Percentiles rank a stretch among this genome's conserved stretches.
Evolutionary conservation across 768 basidiomycete species (phyloP).

Genomic region (Lanmaoa rubissima): DNA sequence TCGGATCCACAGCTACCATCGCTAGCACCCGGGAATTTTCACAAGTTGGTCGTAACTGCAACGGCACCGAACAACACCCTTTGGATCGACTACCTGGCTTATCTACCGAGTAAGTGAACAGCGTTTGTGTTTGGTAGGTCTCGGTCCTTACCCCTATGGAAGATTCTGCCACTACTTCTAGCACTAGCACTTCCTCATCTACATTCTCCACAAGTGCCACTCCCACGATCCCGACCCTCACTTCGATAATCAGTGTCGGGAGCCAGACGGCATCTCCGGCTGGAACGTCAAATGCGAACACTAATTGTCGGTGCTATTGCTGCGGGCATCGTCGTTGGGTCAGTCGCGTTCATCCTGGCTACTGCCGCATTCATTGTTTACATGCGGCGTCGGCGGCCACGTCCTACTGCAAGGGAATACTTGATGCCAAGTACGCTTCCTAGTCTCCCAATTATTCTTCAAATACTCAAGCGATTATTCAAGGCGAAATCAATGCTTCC

Average conservation of each 20-base stretch:
- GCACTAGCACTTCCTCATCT: not conserved
- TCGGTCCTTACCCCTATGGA: not conserved
- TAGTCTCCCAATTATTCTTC: not conserved
- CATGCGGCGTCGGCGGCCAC: not conserved
- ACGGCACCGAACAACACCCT: not conserved
- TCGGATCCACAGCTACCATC: not conserved
- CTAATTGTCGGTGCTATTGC: not conserved
- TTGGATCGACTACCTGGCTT: not conserved
- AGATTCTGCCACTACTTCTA: not conserved
- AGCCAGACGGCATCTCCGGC: not conserved
- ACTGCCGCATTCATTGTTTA: not conserved
- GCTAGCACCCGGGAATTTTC: not conserved
- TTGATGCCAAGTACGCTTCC: not conserved
- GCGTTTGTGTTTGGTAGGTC: not conserved
- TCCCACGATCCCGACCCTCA: not conserved
- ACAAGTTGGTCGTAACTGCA: not conserved
- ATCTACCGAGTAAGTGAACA: not conserved
- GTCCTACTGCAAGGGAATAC: not conserved
- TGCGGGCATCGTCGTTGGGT: not conserved
- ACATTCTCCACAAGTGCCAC: not conserved
- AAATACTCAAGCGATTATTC: not conserved
- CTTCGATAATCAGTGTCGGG: not conserved
- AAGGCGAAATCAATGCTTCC: not conserved
- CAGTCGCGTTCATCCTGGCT: not conserved
- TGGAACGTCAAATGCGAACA: not conserved